Evolutionary conservation across 2,329 filamentous ascomycete species (phyloP), one percentile per base, ranked within the genome.

Genomic region (Hysterium pulicare): DNA sequence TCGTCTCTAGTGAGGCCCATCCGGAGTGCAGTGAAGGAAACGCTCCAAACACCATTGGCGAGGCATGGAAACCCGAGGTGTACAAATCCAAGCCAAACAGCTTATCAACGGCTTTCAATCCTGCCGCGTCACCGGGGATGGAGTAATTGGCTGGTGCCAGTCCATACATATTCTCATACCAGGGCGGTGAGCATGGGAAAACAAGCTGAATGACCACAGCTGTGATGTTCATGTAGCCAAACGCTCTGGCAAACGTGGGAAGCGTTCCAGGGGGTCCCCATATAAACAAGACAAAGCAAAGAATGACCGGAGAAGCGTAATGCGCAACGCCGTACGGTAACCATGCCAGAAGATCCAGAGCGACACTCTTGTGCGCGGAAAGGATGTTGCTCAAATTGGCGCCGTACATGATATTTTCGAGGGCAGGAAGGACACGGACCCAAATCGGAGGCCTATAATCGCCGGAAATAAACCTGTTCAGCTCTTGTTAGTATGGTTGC

Each of bases 391-490:
- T 95, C 44, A 96, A 77, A 70, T 96, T 96, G 49, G 90, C 90
- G 55, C 91, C 91, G 64, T 96, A 97, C 24, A 97, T 78, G 49
- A 97, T 93, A 68, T 97, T 96, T 71, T 97, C 91, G 50, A 97
- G 80, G 15, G 91, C 89, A 4, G 91, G 91, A 26, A 97, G 79
- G 21, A 97, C 89, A 59, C 90, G 89, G 53, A 96, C 91, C 87
- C 90, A 95, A 58, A 96, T 96, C 49, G 89, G 86, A 46, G 90
- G 90, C 54, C 91, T 83, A 72, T 90, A 93, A 61, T 91, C 86
- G 54, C 83, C 80, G 28, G 89, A 86, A 55, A 96, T 90, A 71
- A 95, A 96, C 61, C 90, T 95, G 60, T 9, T 45, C 15, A 35
- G 6, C 7, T 8, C 6, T 19, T 30, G 48, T 63, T 26, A 64